These are phyloP conservation scores for Xylariaceae sp. DNA, from an alignment of 2,329 filamentous ascomycete species.

Conservation along the genomic window DNA sequence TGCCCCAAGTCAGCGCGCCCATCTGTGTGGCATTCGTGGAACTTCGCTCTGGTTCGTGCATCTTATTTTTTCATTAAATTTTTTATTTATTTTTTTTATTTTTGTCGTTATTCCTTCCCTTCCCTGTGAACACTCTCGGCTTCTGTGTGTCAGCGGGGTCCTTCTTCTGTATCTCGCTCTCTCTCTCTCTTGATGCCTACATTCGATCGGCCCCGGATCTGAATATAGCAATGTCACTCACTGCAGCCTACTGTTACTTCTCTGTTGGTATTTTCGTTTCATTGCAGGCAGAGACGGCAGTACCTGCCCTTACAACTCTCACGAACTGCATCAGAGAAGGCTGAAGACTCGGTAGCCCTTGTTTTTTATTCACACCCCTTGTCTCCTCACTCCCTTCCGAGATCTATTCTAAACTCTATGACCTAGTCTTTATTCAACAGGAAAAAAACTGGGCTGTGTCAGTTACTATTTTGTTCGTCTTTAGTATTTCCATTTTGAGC, in stretches of 20 bases:
- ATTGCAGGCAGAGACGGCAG: constrained; percentile 34
- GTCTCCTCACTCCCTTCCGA: constrained; percentile 22
- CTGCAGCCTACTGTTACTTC: constrained; percentile 30
- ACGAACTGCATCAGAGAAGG: constrained; percentile 32
- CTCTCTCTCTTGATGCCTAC: constrained; percentile 17
- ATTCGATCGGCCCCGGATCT: constrained; percentile 30
- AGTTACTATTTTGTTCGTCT: constrained; percentile 28
- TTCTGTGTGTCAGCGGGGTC: neutral
- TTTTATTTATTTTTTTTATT: constrained; percentile 11
- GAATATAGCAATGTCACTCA: constrained; percentile 38
- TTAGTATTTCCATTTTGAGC: constrained; percentile 30
- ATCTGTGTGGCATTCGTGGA: constrained; percentile 17
- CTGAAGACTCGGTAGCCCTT: constrained; percentile 33
- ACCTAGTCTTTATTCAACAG: constrained; percentile 28
- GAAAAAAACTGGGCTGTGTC: constrained; percentile 24
- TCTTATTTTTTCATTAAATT: too few species aligned
- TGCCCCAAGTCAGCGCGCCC: constrained; percentile 22
- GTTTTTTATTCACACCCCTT: constrained; percentile 29
- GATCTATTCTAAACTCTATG: constrained; percentile 27
- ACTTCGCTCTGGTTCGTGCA: constrained; percentile 8
- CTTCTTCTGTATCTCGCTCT: too few species aligned
- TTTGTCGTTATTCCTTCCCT: neutral
- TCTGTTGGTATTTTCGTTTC: constrained; percentile 33
- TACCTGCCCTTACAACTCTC: constrained; percentile 26
- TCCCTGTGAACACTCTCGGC: too few species aligned